Evolutionary conservation across 306 rosid genomes (phyloP), one percentile per base, ranked within the genome.

Genomic region (Rosa rugosa): DNA sequence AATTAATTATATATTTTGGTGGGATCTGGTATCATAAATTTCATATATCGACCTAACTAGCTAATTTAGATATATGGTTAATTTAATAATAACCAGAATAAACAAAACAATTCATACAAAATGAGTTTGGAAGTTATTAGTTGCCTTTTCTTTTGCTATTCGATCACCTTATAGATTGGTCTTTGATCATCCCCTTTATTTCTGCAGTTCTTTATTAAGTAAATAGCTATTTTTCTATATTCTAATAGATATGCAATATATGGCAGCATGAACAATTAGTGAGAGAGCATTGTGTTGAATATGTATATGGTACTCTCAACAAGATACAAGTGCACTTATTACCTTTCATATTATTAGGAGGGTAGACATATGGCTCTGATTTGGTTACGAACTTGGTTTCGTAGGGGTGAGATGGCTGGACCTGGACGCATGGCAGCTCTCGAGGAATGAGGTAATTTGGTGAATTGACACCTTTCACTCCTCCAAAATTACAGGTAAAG

Each of bases 141-240:
- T 64, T 25, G 18, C 18, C 5, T 25, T 25, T 25, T 12, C 36
- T 60, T 31, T 64, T 8, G 18, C 20, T 34, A 8, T 34, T 64
- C 45, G 45, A 27, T 36, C 69, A 5, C 45, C 45, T 34, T 16
- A 36, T 34, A 16, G n/a, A n/a, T 38, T 38, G 49, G 27, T 67
- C 47, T 34, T 64, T 64, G 71, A 66, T 67, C 71, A 67, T 67
- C 49, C 1, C 47, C 49, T 18, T 66, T 38, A 27, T 66, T 67
- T 67, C 49, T 64, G 0, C 36, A 2, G 6, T 9, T 25, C 40
- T 64, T 64, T 64, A 31, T 12, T 5, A 27, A 13, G 22, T 57
- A 57, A n/a, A 22, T 57, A 10, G 56, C 10, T 57, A 25, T 25
- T 12, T 64, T 40, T 67, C 1, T 67, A 18, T 67, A 40, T 40